A percentile compares a stretch with the other conserved stretches of the same genome.
phyloP scores from a whole-genome alignment of 108 stramenopile genomes.

The Skeletonema menzelii region DNA sequence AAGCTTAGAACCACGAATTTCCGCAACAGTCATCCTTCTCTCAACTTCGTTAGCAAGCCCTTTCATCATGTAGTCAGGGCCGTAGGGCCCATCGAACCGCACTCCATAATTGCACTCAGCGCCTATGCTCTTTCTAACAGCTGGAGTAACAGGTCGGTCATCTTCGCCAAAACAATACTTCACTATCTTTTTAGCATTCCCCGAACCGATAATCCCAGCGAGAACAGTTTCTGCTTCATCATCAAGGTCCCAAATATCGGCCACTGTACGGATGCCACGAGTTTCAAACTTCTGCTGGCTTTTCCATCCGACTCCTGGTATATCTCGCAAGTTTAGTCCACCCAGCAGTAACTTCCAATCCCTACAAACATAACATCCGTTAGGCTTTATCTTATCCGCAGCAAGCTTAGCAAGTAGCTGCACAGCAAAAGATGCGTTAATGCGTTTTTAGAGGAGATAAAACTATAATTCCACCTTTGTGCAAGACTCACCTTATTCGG shows the following conservation, averaged over 20 bases:
- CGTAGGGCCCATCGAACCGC: conserved; percentile 83
- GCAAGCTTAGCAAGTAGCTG: conserved; percentile 88
- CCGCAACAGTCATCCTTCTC: conserved; percentile 66
- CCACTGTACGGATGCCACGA: conserved; percentile 58
- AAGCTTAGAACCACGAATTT: conserved; percentile 65
- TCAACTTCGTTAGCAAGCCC: conserved; percentile 84
- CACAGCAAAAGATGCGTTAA: not conserved
- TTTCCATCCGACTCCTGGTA: conserved; percentile 89
- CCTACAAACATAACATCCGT: conserved; percentile 72
- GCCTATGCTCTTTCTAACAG: conserved; percentile 85
- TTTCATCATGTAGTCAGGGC: conserved; percentile 78
- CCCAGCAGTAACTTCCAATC: conserved; percentile 63
- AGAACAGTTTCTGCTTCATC: conserved; percentile 56
- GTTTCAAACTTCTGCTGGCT: conserved; percentile 63
- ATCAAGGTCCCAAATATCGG: conserved; percentile 85
- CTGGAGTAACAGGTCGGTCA: conserved; percentile 76
- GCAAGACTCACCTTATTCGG: conserved; percentile 57
- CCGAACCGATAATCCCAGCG: conserved; percentile 64
- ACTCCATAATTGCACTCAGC: conserved; percentile 97
- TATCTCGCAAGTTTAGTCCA: conserved; percentile 68
- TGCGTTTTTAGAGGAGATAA: not conserved
- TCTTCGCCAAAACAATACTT: conserved; percentile 79
- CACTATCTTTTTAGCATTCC: conserved; percentile 73
- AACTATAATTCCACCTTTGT: not conserved
- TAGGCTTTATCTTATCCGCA: conserved; percentile 88